These are phyloP conservation scores for Tricholoma sp. DNA, from an alignment of 768 basidiomycete species.

Conservation along the genomic window DNA sequence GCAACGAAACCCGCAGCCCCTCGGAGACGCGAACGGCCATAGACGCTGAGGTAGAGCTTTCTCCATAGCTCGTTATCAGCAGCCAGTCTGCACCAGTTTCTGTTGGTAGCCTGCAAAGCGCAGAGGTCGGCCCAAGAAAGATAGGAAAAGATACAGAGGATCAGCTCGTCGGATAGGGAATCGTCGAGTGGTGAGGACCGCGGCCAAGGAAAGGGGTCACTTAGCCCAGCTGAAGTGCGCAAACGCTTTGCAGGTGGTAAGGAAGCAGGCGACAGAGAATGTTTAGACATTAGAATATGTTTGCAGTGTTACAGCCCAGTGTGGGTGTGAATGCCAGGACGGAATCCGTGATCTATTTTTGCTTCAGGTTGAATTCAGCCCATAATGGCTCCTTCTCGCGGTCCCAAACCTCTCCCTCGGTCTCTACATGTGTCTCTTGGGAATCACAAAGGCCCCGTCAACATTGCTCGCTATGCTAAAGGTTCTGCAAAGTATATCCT, in stretches of 20 bases:
- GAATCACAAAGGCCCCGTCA: slow-evolving; percentile 79
- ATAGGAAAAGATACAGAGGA: slow-evolving; percentile 69
- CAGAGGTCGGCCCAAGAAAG: slow-evolving; percentile 68
- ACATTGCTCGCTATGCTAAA: slow-evolving; percentile 89
- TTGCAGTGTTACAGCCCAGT: no score
- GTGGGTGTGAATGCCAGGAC: no score
- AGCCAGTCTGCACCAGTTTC: slow-evolving; percentile 63
- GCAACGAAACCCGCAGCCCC: slow-evolving; percentile 61
- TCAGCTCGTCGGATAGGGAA: slow-evolving; percentile 69
- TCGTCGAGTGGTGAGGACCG: slow-evolving; percentile 42
- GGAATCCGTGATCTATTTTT: no score
- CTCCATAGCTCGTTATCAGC: slow-evolving; percentile 75
- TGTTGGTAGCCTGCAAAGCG: slow-evolving; percentile 52
- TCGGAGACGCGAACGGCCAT: slow-evolving; percentile 62
- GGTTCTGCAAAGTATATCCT: slow-evolving; percentile 85
- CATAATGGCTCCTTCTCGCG: slow-evolving; percentile 51
- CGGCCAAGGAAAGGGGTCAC: slow-evolving; percentile 2
- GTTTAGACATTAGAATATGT: slow-evolving; percentile 41
- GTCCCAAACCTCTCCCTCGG: slow-evolving; percentile 48
- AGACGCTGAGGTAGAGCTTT: slow-evolving; percentile 55
- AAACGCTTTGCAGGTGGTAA: slow-evolving; percentile 59
- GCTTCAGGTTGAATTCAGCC: slow-evolving; percentile 1
- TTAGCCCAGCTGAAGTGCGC: slow-evolving; percentile 22
- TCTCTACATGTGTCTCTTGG: slow-evolving; percentile 58
- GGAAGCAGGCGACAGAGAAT: slow-evolving; percentile 37